These are phyloP conservation scores for Rubroboletus satanas DNA, from an alignment of 768 basidiomycete species.

Conservation along the genomic window DNA sequence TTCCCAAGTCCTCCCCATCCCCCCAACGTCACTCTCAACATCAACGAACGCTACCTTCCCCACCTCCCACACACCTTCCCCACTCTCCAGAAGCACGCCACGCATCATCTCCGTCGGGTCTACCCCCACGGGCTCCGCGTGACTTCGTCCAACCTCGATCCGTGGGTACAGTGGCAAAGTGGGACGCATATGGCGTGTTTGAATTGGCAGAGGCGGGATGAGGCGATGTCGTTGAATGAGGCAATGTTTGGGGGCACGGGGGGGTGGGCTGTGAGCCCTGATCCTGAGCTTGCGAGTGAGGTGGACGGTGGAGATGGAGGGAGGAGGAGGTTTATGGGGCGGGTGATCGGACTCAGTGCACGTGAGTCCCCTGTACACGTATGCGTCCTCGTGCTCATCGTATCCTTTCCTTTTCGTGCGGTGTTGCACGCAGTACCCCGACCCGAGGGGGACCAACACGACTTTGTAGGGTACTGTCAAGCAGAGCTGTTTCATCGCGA, in stretches of 20 bases:
- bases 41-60: conserved; percentile 49
- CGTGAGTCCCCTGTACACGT: conserved; percentile 28
- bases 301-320: background rate
- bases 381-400: background rate
- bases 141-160: conserved; percentile 51
- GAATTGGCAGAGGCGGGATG: conserved; percentile 63
- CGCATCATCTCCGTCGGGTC: conserved; percentile 48
- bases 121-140: conserved; percentile 58
- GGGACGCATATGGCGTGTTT: conserved; percentile 57
- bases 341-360: conserved; percentile 44
- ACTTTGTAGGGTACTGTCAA: conserved; percentile 42
- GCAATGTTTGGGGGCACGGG: conserved; percentile 54
- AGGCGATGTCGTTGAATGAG: conserved; percentile 58
- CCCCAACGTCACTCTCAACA: conserved; percentile 54
- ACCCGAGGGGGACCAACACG: conserved; percentile 34
- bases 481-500: conserved; percentile 43
- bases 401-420: background rate
- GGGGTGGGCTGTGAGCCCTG: conserved; percentile 55
- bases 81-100: conserved; percentile 41
- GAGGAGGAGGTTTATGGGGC: conserved; percentile 24
- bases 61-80: conserved; percentile 37
- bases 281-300: conserved; percentile 15
- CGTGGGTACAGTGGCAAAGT: conserved; percentile 49
- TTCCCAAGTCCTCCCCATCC: conserved; percentile 18
- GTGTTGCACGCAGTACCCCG: conserved; percentile 38